Conservation (phyloP, 1,284 basidiomycete genomes). For the Tilletia caries region DNA sequence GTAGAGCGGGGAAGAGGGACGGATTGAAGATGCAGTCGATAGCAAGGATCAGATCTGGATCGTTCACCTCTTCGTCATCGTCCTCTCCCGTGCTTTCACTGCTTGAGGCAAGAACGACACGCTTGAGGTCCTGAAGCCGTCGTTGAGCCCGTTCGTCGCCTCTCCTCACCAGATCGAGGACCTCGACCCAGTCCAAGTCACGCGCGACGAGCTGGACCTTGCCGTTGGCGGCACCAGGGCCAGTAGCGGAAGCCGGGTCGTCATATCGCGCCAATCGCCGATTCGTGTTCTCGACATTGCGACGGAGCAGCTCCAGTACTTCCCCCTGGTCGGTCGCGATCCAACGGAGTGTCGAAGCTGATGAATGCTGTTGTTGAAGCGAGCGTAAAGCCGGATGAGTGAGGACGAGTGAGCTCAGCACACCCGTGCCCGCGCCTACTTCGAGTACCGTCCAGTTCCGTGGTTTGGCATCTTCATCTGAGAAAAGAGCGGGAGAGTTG, state of each 20-base stretch:
- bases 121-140: not conserved
- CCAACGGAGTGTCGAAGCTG: slow-evolving; percentile 26
- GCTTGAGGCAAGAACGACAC: not conserved
- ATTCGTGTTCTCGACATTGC: slow-evolving; percentile 24
- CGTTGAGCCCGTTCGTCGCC: not conserved
- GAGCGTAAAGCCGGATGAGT: slow-evolving; percentile 12
- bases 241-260: slow-evolving; percentile 19
- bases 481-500: not conserved
- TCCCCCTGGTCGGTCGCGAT: slow-evolving; percentile 41
- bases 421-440: slow-evolving; percentile 47
- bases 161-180: not conserved
- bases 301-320: slow-evolving; percentile 33
- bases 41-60: slow-evolving; percentile 34
- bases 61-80: slow-evolving; percentile 6
- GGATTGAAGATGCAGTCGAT: slow-evolving; percentile 49
- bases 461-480: not conserved
- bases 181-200: not conserved
- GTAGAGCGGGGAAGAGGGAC: slow-evolving; percentile 34
- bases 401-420: slow-evolving; percentile 32
- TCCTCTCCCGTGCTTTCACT: not conserved
- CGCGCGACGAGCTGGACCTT: not conserved
- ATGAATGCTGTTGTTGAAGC: not conserved
- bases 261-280: slow-evolving; percentile 32
- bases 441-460: slow-evolving; percentile 30
- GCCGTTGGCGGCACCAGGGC: slow-evolving; percentile 14